Evolutionary conservation across 768 basidiomycete species (phyloP).

Genomic region (Lactarius vividus): DNA sequence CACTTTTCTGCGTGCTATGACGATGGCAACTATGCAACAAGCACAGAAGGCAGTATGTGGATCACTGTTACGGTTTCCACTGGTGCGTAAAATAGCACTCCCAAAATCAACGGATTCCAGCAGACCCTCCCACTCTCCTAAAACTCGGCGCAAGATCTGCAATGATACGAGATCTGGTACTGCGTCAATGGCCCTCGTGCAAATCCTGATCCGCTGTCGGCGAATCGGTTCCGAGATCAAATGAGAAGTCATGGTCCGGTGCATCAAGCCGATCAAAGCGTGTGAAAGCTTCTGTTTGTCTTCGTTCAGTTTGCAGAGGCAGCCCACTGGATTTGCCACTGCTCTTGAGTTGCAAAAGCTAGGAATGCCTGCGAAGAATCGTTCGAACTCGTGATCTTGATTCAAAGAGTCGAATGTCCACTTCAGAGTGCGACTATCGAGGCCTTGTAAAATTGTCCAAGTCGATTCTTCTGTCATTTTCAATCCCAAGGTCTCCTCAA

Average conservation of each 20-base stretch:
- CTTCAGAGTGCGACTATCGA: not conserved
- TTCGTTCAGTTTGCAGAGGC: not conserved
- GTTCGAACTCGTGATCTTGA: not conserved
- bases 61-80: not conserved
- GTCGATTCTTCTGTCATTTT: not conserved
- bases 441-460: not conserved
- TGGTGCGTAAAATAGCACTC: not conserved
- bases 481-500: not conserved
- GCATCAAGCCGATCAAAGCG: not conserved
- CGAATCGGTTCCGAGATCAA: not conserved
- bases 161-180: not conserved
- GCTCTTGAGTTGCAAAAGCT: not conserved
- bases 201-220: not conserved
- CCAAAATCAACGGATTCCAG: not conserved
- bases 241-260: not conserved
- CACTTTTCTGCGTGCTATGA: too few species aligned
- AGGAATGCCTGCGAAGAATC: not conserved
- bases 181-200: not conserved
- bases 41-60: not conserved
- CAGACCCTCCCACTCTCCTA: not conserved
- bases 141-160: not conserved
- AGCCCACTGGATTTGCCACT: not conserved
- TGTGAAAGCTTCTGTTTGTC: not conserved
- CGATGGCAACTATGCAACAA: not conserved
- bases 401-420: not conserved